Conservation (phyloP, 1,139 yeast genomes). For the Sugiyamaella japonica region DNA sequence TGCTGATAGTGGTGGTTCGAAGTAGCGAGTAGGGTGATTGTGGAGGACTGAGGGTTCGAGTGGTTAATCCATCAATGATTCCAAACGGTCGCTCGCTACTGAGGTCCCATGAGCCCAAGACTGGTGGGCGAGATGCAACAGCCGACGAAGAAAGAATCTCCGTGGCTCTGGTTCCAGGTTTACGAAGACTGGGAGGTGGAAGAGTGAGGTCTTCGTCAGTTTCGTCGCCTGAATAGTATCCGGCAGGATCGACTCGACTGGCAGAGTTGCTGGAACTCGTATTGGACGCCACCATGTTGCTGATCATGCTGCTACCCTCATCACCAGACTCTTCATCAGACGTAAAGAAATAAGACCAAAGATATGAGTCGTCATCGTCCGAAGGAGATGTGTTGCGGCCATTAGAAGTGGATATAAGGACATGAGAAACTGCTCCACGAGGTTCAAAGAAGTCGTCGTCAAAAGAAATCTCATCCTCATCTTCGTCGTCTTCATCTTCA, state of each 20-base stretch:
- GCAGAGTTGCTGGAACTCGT: constrained; percentile 7
- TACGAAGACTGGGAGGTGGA: constrained; percentile 60
- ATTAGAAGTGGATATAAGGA: constrained; percentile 14
- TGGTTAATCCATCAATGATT: constrained; percentile 89
- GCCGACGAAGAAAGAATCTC: constrained; percentile 85
- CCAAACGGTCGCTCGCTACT: constrained; percentile 80
- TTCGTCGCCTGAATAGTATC: constrained; percentile 63
- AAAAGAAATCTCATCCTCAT: constrained; percentile 37
- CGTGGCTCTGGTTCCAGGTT: constrained; percentile 76
- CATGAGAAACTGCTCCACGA: constrained; percentile 17
- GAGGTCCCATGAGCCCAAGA: constrained; percentile 89
- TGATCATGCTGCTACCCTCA: constrained; percentile 37
- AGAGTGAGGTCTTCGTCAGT: constrained; percentile 85
- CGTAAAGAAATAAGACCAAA: constrained; percentile 45
- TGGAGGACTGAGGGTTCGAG: constrained; percentile 63
- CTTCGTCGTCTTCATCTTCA: constrained; percentile 35
- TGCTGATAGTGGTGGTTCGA: background rate
- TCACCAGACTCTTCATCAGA: constrained; percentile 34
- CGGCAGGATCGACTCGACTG: constrained; percentile 32
- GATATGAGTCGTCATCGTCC: constrained; percentile 39
- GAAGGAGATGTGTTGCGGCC: constrained; percentile 17
- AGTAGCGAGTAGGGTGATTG: constrained; percentile 6
- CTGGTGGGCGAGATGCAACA: constrained; percentile 85
- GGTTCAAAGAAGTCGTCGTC: constrained; percentile 39
- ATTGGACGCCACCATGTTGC: constrained; percentile 6